These are phyloP conservation scores for Apophysomyces sp. DNA, from an alignment of 371 early-diverging fungal genomes.

Conservation along the genomic window DNA sequence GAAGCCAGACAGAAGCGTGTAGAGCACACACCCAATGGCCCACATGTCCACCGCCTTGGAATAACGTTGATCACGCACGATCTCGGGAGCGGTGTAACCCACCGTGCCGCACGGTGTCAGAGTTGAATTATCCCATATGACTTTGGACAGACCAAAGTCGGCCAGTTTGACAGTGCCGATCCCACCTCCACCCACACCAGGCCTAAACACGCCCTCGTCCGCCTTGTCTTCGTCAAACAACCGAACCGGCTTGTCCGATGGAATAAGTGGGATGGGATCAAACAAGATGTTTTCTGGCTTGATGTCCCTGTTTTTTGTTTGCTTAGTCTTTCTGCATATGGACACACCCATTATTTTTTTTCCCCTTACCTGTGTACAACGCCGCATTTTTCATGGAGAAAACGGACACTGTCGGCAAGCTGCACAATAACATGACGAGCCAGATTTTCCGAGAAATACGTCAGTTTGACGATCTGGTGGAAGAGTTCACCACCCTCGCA, in stretches of 20 bases:
- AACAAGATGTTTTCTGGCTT: conserved; percentile 96
- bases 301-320: conserved; percentile 64
- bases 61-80: conserved; percentile 65
- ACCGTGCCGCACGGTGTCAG: conserved; percentile 80
- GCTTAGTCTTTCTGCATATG: not conserved
- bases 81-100: conserved; percentile 81
- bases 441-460: conserved; percentile 76
- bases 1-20: conserved; percentile 74
- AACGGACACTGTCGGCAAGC: conserved; percentile 86
- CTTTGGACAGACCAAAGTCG: conserved; percentile 73
- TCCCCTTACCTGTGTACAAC: conserved; percentile 76
- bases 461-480: conserved; percentile 77
- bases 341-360: conserved; percentile 3
- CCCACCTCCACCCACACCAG: conserved; percentile 64
- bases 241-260: conserved; percentile 9
- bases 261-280: conserved; percentile 70
- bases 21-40: conserved; percentile 81
- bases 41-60: conserved; percentile 80
- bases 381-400: conserved; percentile 85
- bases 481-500: conserved; percentile 88
- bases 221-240: conserved; percentile 35
- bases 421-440: conserved; percentile 84
- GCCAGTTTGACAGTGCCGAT: conserved; percentile 70
- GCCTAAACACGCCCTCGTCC: conserved; percentile 57
- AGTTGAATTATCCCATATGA: conserved; percentile 67